Evolutionary conservation across 805 yeast genomes (phyloP).

Genomic region (Yamadazyma phyllophila): DNA sequence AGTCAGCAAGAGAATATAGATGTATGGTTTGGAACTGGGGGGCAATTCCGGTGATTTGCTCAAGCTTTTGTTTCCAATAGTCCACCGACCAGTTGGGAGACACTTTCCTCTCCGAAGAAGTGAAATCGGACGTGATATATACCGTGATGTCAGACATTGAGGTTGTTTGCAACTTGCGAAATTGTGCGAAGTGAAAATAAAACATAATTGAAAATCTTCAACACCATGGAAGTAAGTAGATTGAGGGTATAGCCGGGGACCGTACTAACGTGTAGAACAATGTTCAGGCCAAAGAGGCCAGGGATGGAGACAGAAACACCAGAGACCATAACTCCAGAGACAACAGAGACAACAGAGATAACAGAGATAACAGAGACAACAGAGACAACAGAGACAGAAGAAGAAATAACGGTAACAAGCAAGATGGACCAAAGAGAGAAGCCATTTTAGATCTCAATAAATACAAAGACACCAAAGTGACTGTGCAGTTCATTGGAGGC

Average conservation of each 20-base stretch:
- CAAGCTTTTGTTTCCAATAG: conserved; percentile 54
- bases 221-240: conserved; percentile 7
- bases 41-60: conserved; percentile 72
- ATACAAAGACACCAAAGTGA: conserved; percentile 68
- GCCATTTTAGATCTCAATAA: conserved; percentile 80
- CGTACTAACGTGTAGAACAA: conserved; percentile 1
- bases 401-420: conserved; percentile 25
- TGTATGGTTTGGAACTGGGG: conserved; percentile 53
- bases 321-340: background rate
- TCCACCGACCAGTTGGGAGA: conserved; percentile 59
- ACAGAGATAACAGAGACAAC: conserved; percentile 2
- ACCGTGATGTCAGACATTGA: conserved; percentile 46
- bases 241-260: background rate
- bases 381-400: conserved; percentile 14
- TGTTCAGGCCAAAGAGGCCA: background rate
- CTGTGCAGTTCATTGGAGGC: conserved; percentile 83
- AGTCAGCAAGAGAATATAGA: conserved; percentile 40
- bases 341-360: conserved; percentile 1
- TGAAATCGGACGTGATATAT: conserved; percentile 60
- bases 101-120: conserved; percentile 67
- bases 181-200: too few species aligned
- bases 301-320: conserved; percentile 1
- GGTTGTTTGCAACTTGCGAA: background rate
- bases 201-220: conserved; percentile 1
- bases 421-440: conserved; percentile 83